phyloP scores from a whole-genome alignment of 352 stramenopile species.

The Pythium aphanidermatum region DNA sequence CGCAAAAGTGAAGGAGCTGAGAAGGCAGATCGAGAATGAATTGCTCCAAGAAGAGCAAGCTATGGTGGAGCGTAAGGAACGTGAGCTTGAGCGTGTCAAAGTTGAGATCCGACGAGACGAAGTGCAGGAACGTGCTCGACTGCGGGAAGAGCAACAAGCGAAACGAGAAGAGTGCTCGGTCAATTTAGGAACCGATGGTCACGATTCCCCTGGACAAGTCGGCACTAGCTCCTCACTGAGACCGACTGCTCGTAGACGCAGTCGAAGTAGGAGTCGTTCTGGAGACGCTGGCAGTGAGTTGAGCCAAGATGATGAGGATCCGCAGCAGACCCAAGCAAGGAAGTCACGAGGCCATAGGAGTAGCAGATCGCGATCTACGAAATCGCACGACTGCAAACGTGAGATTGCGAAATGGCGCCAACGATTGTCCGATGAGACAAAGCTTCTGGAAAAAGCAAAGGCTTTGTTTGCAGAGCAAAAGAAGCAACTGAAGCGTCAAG shows the following conservation, averaged over 20 bases:
- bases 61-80: conserved; percentile 36
- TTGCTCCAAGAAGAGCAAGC: conserved; percentile 43
- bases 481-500: conserved; percentile 41
- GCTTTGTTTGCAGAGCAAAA: conserved; percentile 37
- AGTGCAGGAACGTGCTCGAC: conserved; percentile 17
- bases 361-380: too few relatives aligned
- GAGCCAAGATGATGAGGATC: too few relatives aligned
- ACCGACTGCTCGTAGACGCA: too few relatives aligned
- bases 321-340: conserved; percentile 7
- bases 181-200: not conserved
- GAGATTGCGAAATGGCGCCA: conserved; percentile 30
- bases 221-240: too few relatives aligned
- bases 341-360: too few relatives aligned
- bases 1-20: conserved; percentile 37
- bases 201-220: conserved; percentile 12
- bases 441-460: conserved; percentile 39
- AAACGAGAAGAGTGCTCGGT: conserved; percentile 13
- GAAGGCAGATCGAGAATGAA: conserved; percentile 37
- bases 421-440: conserved; percentile 37
- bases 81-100: conserved; percentile 32
- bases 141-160: conserved; percentile 11
- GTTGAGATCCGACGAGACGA: conserved; percentile 42
- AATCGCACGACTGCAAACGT: too few relatives aligned
- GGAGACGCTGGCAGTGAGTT: too few relatives aligned
- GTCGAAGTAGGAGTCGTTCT: too few relatives aligned